Conservation (phyloP, 441 rosid genomes). For the Jatropha podagrica region DNA sequence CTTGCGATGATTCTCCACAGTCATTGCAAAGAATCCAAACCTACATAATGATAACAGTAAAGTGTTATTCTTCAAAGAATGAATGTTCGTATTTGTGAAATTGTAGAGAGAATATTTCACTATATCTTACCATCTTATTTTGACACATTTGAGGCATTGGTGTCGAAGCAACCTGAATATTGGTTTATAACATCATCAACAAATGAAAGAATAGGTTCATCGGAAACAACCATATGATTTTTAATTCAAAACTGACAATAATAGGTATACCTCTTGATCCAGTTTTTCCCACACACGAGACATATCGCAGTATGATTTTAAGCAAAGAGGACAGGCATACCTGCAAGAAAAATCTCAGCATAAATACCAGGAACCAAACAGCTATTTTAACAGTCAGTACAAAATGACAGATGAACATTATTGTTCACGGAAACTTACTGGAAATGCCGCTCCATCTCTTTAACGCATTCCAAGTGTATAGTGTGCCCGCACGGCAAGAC, state of each 20-base stretch:
- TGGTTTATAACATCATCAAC: conserved; percentile 4
- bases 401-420: background rate
- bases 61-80: background rate
- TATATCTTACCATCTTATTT: conserved; percentile 58
- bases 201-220: background rate
- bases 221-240: background rate
- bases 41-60: conserved; percentile 25
- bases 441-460: conserved; percentile 51
- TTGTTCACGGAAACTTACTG: conserved; percentile 35
- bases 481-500: conserved; percentile 65
- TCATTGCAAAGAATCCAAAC: conserved; percentile 98
- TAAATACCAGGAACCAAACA: background rate
- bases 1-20: conserved; percentile 56
- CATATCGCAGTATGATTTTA: conserved; percentile 77
- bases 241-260: background rate
- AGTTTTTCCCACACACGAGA: conserved; percentile 62
- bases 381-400: background rate
- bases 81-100: background rate
- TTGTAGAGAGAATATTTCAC: background rate
- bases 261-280: conserved; percentile 47
- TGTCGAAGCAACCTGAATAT: conserved; percentile 64
- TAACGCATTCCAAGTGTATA: conserved; percentile 56
- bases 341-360: conserved; percentile 31
- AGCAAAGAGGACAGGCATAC: conserved; percentile 86
- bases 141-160: conserved; percentile 74